Evolutionary conservation across 140 eudicot species (phyloP), one percentile per base, ranked within the genome.

Genomic region (Ambrosia hybrid): DNA sequence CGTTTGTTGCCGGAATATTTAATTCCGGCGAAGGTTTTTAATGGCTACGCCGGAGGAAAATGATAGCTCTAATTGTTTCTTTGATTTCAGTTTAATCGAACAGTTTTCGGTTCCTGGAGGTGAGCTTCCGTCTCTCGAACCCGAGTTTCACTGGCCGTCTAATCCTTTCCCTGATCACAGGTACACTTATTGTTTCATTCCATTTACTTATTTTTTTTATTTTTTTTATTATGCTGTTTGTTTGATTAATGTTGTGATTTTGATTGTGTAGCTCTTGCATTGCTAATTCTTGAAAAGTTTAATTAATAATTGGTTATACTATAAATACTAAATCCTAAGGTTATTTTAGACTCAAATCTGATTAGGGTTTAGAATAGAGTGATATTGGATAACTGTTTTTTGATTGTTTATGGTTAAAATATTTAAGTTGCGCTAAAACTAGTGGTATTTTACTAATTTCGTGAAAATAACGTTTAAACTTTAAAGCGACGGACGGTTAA

Each of bases 71-170:
- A 83, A 74, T 73, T 85, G 85, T 73, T 63, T 77, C 41, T 80
- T 88, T 17, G 91, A 85, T 76, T 83, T 67, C 65, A 81, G 78
- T 46, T 65, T 85, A 38, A 77, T 85, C 52, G 91, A 88, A 2
- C 79, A 79, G 61, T 71, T 83, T 55, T 78, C 85, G 46, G 85
- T 80, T 41, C 86, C 80, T 60, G 83, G 85, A 34, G 84, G 87
- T 43, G 87, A 82, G 17, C 78, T 87, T 26, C 90, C 88, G 15
- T 68, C 82, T 33, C 74, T 85, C 30, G 86, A 85, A 51, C 63
- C 87, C 16, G 84, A 57, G 11, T 85, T 80, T 67, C 82, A 68
- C 3, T 84, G 87, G 95, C 64, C 78, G 0, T 4, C 66, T 17
- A 34, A 63, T 41, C 66, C 72, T 0, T 72, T 59, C 12, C 38